A percentile compares a stretch with the other conserved stretches of the same genome.
These are phyloP conservation scores for Mycena leptocephala DNA, from an alignment of 768 basidiomycete species.

Conservation along the genomic window DNA sequence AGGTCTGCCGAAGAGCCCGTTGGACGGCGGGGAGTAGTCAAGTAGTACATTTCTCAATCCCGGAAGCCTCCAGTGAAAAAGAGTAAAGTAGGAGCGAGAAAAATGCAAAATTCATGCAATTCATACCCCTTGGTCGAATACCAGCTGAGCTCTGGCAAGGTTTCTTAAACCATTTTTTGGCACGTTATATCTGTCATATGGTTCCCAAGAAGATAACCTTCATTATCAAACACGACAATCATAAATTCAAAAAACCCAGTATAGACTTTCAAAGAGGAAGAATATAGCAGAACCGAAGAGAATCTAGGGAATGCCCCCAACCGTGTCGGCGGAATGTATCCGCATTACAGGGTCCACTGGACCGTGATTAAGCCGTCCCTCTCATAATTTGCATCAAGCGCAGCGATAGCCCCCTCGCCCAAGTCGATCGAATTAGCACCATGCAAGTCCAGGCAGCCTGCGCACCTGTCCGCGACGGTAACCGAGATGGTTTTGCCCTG, in stretches of 20 bases:
- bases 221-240: neutral
- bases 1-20: too few relatives aligned
- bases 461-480: neutral
- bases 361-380: neutral
- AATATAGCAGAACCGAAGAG: neutral
- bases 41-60: too few relatives aligned
- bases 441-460: neutral
- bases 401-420: neutral
- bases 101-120: too few relatives aligned
- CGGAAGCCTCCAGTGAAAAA: too few relatives aligned
- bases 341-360: neutral
- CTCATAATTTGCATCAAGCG: neutral
- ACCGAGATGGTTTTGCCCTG: neutral
- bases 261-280: neutral
- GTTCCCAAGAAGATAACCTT: neutral
- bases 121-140: too few relatives aligned
- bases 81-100: too few relatives aligned
- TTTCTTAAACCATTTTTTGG: too few relatives aligned
- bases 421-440: neutral
- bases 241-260: neutral
- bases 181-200: too few relatives aligned
- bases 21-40: too few relatives aligned
- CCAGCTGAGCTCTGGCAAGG: too few relatives aligned
- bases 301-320: neutral
- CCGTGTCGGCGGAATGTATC: too few relatives aligned